Percentiles rank a stretch among this genome's conserved stretches.
These are phyloP conservation scores for Carpinus fangiana DNA, from an alignment of 306 rosid genomes.

Conservation along the genomic window DNA sequence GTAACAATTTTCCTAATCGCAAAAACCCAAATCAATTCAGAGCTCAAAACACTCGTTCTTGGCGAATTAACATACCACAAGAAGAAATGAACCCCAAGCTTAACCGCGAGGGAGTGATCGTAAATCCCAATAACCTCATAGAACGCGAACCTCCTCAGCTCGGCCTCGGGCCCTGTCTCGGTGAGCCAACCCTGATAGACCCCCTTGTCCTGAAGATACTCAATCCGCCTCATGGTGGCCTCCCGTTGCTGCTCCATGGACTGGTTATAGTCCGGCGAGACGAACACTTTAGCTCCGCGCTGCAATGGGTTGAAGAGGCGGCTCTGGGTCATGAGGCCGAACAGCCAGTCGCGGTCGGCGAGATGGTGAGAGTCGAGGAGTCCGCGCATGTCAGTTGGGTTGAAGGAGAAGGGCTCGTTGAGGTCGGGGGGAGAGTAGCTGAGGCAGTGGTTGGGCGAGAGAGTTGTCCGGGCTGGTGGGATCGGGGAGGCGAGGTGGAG, in stretches of 20 bases:
- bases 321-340: conserved; percentile 60
- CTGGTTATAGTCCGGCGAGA: conserved; percentile 74
- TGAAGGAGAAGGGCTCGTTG: conserved; percentile 38
- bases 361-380: conserved; percentile 72
- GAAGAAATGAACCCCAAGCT: conserved; percentile 79
- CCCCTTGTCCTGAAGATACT: conserved; percentile 57
- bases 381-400: conserved; percentile 53
- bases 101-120: conserved; percentile 78
- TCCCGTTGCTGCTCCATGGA: conserved; percentile 84
- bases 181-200: conserved; percentile 78
- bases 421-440: conserved; percentile 49
- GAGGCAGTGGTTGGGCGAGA: conserved; percentile 42
- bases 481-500: not conserved
- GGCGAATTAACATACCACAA: conserved; percentile 47
- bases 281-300: conserved; percentile 56
- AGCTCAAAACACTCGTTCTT: no score
- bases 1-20: no score
- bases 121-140: conserved; percentile 59
- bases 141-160: conserved; percentile 59
- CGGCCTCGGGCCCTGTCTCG: conserved; percentile 42
- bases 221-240: conserved; percentile 76
- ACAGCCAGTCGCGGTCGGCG: conserved; percentile 77
- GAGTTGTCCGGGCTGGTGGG: conserved; percentile 1
- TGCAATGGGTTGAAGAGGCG: conserved; percentile 55
- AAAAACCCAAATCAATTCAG: no score